Percentiles rank a stretch among this genome's conserved stretches.
Evolutionary conservation across 495 filamentous ascomycete species (phyloP).

Genomic region (Aspergillus haitiensis): DNA sequence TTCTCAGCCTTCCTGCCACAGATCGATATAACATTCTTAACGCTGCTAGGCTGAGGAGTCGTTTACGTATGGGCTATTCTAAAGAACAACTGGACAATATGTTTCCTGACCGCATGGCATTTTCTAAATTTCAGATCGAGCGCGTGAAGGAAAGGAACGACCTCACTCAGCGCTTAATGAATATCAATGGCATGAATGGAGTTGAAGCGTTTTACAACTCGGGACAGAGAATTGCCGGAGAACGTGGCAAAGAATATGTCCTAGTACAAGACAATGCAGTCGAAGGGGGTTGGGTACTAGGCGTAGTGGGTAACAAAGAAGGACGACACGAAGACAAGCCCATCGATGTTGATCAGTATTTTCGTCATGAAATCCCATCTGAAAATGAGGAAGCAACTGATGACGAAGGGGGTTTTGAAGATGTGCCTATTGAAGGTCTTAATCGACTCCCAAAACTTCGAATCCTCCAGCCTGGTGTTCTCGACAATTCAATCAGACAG

Average conservation of each 20-base stretch:
- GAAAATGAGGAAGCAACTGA: conserved; percentile 53
- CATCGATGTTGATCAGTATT: conserved; percentile 82
- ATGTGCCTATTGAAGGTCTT: conserved; percentile 90
- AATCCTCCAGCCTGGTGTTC: conserved; percentile 39
- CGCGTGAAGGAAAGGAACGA: conserved; percentile 88
- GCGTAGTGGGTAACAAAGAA: conserved; percentile 84
- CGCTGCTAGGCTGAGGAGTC: conserved; percentile 80
- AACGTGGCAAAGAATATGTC: conserved; percentile 90
- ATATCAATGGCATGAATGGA: conserved; percentile 84
- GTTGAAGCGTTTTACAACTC: conserved; percentile 66
- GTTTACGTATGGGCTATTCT: conserved; percentile 90
- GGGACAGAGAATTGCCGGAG: conserved; percentile 75
- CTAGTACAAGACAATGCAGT: conserved; percentile 92
- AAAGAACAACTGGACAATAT: conserved; percentile 94
- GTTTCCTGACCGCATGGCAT: conserved; percentile 98
- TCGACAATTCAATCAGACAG: conserved; percentile 40
- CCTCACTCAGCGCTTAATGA: conserved; percentile 94
- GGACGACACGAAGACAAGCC: conserved; percentile 74
- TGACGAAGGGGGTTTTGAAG: conserved; percentile 80
- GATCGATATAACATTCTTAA: conserved; percentile 98
- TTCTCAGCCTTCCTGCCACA: conserved; percentile 79
- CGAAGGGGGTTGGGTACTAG: conserved; percentile 95
- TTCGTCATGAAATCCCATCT: conserved; percentile 46
- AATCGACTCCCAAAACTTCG: conserved; percentile 77
- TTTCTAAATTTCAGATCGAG: conserved; percentile 94